phyloP scores from a whole-genome alignment of 305 asterid species.

The Withania somnifera region DNA sequence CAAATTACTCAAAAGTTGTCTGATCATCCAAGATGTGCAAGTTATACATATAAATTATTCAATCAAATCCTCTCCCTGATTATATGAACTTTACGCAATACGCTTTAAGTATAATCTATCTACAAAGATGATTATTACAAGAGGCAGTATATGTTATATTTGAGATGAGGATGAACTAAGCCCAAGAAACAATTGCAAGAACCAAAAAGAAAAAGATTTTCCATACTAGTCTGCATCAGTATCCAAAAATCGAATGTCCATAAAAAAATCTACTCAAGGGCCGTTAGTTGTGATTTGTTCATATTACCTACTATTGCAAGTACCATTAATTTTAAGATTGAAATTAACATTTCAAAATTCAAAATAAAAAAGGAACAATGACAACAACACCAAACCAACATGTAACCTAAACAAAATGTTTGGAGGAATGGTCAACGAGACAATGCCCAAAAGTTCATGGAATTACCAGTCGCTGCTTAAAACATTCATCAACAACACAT shows the following conservation, averaged over 20 bases:
- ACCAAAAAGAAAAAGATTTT: not conserved
- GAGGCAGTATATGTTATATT: no score
- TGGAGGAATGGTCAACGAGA: not conserved
- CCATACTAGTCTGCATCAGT: not conserved
- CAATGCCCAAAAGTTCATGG: not conserved
- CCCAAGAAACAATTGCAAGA: not conserved
- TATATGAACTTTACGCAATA: not conserved
- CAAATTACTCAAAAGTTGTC: not conserved
- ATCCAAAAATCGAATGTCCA: not conserved
- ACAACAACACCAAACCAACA: not conserved
- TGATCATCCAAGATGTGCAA: not conserved
- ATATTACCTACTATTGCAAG: not conserved
- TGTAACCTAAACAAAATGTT: not conserved
- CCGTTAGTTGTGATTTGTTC: not conserved
- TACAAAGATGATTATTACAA: not conserved
- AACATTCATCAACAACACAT: not conserved
- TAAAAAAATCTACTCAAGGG: not conserved
- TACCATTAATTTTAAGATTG: not conserved
- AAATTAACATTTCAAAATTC: not conserved
- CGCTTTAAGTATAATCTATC: not conserved
- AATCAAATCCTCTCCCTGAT: not conserved
- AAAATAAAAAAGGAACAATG: not conserved
- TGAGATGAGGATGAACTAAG: not conserved
- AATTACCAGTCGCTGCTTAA: not conserved
- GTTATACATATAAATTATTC: not conserved